Evolutionary conservation across 495 filamentous ascomycete genomes (phyloP), one percentile per base, ranked within the genome.

Genomic region (Cladorrhinum samala): DNA sequence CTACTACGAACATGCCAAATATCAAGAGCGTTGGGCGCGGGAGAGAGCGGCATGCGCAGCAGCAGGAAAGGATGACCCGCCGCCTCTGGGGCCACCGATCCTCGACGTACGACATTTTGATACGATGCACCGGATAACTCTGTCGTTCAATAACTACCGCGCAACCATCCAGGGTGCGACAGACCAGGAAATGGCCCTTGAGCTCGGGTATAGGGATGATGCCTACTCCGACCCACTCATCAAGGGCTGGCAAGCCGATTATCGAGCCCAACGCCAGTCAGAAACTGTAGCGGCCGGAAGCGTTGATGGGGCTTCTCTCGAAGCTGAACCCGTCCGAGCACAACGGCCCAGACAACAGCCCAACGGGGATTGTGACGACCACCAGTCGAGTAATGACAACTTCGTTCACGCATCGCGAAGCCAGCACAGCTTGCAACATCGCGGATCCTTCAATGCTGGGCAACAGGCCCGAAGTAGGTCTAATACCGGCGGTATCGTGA

Each of bases 1-100:
- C 0, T 76, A 90, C 54, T 85, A 86, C 53, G 84, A 88, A 11
- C 11, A 33, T 33, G 27, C 27, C 11, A 5, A 33, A 33, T 11
- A 11, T 33, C 6, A 33, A 33, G 27, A 5, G 11, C 27, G 11
- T 11, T 33, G 27, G 27, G 5, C 11, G 27, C 27, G 27, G 27
- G 27, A 33, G 11, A 33, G 11, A 33, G 27, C 27, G 11, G 27
- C 27, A 5, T 33, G 27, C 11, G 27, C 27, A 11, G 27, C 27
- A 33, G 27, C 27, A 11, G 27, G 27, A 11, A 33, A 33, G 11
- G 27, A 33, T 11, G 27, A 33, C 11, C 27, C 27, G 5, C 27
- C 27, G 11, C 27, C 27, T 33, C 11, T 33, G 27, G 27, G 27
- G 6, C 6, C 27, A 6, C 27, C 27, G 11, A 33, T 33, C 27